Evolutionary conservation across 2,329 filamentous ascomycete genomes (phyloP).

Genomic region (Aschersonia sp.): DNA sequence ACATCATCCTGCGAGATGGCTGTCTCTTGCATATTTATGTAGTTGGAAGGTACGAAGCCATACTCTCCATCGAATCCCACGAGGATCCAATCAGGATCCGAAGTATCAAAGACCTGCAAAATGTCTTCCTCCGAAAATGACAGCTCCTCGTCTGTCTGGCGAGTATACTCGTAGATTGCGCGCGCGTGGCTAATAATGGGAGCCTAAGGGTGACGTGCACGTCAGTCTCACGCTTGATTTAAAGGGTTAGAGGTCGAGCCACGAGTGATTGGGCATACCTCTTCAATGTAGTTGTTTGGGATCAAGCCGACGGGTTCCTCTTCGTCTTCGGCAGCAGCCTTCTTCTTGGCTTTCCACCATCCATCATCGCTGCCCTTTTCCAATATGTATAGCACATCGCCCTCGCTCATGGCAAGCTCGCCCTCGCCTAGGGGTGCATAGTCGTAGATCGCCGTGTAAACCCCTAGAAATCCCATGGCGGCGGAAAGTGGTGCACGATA

Average conservation of each 20-base stretch:
- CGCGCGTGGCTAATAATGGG: constrained; percentile 56
- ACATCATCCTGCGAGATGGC: constrained; percentile 27
- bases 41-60: constrained; percentile 91
- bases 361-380: constrained; percentile 66
- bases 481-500: not conserved
- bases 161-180: constrained; percentile 94
- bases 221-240: not conserved
- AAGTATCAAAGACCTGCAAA: constrained; percentile 74
- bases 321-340: constrained; percentile 66
- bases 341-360: constrained; percentile 97
- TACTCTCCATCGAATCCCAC: constrained; percentile 75
- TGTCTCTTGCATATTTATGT: constrained; percentile 59
- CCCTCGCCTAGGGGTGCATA: constrained; percentile 77
- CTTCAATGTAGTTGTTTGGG: constrained; percentile 88
- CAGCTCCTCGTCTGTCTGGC: constrained; percentile 94
- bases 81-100: constrained; percentile 92
- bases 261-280: constrained; percentile 38
- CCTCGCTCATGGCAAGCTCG: constrained; percentile 73
- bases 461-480: constrained; percentile 77
- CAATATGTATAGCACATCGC: constrained; percentile 76
- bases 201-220: constrained; percentile 29
- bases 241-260: not conserved
- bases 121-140: constrained; percentile 83
- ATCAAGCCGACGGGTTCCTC: constrained; percentile 84
- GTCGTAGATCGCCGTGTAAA: constrained; percentile 85